Base-by-base conservation (phyloP, 2,329 filamentous ascomycete genomes). In the Sclerotinia glacialis region DNA sequence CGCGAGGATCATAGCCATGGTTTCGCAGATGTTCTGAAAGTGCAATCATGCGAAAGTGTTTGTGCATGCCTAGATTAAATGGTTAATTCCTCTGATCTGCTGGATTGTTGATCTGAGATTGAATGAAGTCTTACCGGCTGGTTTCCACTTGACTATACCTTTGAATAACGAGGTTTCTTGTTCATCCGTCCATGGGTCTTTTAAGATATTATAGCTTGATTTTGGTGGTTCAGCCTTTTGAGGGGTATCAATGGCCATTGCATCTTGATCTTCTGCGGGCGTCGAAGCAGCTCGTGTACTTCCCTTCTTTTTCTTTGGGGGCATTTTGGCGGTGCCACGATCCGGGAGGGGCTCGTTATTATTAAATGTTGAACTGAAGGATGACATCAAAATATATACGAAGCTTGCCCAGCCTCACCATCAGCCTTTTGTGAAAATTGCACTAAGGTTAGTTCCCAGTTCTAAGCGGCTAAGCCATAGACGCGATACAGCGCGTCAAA, bases 131-230 rank as follows among this genome's bases (percentile, higher is more conserved):
- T 71, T 76, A 92, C 93, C 94, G 50, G 94, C 94, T n/a, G 95
- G 95, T 77, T 99, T 99, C 90, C 91, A 97, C 76, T 89, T 86
- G 71, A 98, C 93, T 71, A 98, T 89, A 63, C 89, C 92, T 77
- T 97, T 97, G 80, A 97, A 92, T 0, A 99, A 83, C 50, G 92
- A 93, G 1, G 92, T 93, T 71, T 96, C 90, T 78, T 99, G 95
- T 75, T 97, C 94, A 74, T 97, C 93, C 5, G 93, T 97, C 95
- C 95, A 99, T 34, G 89, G 86, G 71, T 94, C 91, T 66, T 86
- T 85, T 59, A 85, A 78, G 5, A 82, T 75, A 69, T 87, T 80
- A 68, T 79, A 78, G 23, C 77, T 76, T n/a, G 78, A 73, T 68
- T 79, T 79, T 75, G 69, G 67, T 65, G 70, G 72, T 68, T 70